These are phyloP conservation scores for Kitagawia praeruptora DNA, from an alignment of 129 eudicot genomes.

Conservation along the genomic window DNA sequence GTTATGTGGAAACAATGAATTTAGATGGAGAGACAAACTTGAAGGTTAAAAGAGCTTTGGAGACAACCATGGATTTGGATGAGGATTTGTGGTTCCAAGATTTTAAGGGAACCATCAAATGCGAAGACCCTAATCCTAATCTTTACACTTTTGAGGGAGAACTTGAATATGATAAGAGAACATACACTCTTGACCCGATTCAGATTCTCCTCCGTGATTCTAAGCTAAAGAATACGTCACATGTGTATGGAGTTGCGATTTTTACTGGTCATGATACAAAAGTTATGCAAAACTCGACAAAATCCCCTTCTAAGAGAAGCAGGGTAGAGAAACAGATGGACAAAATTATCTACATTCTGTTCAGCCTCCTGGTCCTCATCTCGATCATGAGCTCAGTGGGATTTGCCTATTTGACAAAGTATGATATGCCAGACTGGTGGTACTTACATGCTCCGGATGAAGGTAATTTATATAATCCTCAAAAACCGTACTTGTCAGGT, in stretches of 20 bases:
- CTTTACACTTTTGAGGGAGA: slow-evolving; percentile 40
- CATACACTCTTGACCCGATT: slow-evolving; percentile 30
- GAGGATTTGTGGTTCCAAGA: slow-evolving; percentile 28
- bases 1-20: slow-evolving; percentile 56
- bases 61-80: slow-evolving; percentile 33
- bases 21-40: slow-evolving; percentile 45
- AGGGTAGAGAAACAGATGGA: slow-evolving; percentile 43
- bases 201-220: slow-evolving; percentile 45
- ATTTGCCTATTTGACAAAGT: slow-evolving; percentile 30
- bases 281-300: slow-evolving; percentile 48
- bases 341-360: slow-evolving; percentile 36
- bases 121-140: slow-evolving; percentile 45
- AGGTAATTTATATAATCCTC: slow-evolving; percentile 22
- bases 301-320: slow-evolving; percentile 46
- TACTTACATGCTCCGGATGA: slow-evolving; percentile 28
- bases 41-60: slow-evolving; percentile 40
- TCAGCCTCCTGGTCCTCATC: slow-evolving; percentile 31
- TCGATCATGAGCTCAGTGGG: slow-evolving; percentile 40
- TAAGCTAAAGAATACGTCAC: slow-evolving; percentile 37
- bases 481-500: slow-evolving; percentile 16
- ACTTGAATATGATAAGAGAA: slow-evolving; percentile 27
- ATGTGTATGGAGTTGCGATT: slow-evolving; percentile 38
- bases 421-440: slow-evolving; percentile 42
- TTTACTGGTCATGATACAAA: slow-evolving; percentile 46
- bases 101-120: slow-evolving; percentile 33